Evolutionary conservation across 352 stramenopile species (phyloP), one percentile per base, ranked within the genome.

Genomic region (Pythium diclinum): DNA sequence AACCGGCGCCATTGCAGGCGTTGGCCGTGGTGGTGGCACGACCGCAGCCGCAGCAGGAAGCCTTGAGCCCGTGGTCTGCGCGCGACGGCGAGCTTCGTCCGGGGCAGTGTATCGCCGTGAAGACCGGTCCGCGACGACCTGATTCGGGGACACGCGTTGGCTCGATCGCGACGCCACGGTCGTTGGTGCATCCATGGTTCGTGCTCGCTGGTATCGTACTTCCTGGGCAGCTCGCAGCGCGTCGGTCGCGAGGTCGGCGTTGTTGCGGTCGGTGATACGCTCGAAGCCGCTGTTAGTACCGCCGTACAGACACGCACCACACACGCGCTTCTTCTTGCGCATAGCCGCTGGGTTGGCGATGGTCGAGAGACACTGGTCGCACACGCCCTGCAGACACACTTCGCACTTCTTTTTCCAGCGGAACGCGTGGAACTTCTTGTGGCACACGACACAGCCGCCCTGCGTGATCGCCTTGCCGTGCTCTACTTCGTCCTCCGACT

Each of bases 371-470:
- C 83, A 92, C 28, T 77, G 75, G 59, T 88, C 79, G 68, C 82
- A 93, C 30, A 88, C 76, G 4, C 71, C 30, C n/a, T 76, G 71
- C 11, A 77, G 61, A 54, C 84, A 93, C 44, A 80, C 58, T 48
- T 90, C 77, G 63, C 84, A 93, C 30, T 75, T 69, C 48, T 83
- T 76, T 61, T 89, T 90, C 81, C 84, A 90, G 19, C 82, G 80
- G 65, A 93, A 93, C 5, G 84, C 75, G n/a, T 81, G 68, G 32
- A 93, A 91, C 30, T 73, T 73, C 19, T 87, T 84, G 42, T 69
- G 71, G 61, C 84, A 93, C 23, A 87, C 73, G 11, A 71, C 67
- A 59, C 84, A 93, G 28, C 67, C 67, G 5, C 56, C 63, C 36
- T 65, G 56, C 28, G 68, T 33, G 19, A 71, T 65, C 38, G 75